phyloP scores from a whole-genome alignment of 2,329 filamentous ascomycete genomes.

The Paraphoma sp. region DNA sequence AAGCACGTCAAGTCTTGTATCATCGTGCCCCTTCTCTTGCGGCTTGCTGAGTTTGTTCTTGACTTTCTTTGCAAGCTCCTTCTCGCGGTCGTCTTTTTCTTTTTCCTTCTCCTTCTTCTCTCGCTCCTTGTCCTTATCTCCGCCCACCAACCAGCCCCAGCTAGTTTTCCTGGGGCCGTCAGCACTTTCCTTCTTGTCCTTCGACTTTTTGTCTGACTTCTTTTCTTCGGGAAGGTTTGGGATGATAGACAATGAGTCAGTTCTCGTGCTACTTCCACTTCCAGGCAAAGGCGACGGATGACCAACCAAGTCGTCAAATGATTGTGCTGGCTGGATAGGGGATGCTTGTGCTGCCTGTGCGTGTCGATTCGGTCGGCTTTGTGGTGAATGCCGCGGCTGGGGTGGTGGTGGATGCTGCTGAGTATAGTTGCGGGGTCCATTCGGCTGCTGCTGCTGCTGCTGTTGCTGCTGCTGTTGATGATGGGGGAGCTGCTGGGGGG shows the following conservation, averaged over 20 bases:
- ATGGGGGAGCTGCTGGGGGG: constrained; percentile 23
- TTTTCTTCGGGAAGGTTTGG: constrained; percentile 75
- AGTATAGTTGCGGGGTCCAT: constrained; percentile 21
- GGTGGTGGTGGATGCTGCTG: constrained; percentile 13
- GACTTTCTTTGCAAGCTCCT: constrained; percentile 53
- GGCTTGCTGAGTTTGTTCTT: constrained; percentile 72
- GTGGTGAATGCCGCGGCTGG: constrained; percentile 32
- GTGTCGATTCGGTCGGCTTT: constrained; percentile 34
- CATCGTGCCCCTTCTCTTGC: constrained; percentile 67
- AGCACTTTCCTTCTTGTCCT: constrained; percentile 75
- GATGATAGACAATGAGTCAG: constrained; percentile 80
- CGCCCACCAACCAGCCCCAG: constrained; percentile 77
- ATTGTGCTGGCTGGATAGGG: constrained; percentile 54
- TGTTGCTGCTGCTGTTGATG: constrained; percentile 20
- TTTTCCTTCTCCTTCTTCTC: constrained; percentile 60
- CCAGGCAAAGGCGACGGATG: constrained; percentile 74
- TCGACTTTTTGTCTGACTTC: constrained; percentile 72
- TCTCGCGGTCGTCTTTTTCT: constrained; percentile 49
- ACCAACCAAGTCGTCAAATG: constrained; percentile 69
- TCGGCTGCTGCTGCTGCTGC: constrained; percentile 22
- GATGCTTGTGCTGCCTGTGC: constrained; percentile 39
- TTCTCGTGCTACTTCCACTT: constrained; percentile 70
- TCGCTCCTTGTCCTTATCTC: constrained; percentile 73
- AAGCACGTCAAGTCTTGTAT: constrained; percentile 81
- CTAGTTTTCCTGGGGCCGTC: constrained; percentile 76